Percentiles rank a stretch among this genome's conserved stretches.
Conservation (phyloP, 768 basidiomycete species). For the Paxillus involutus region DNA sequence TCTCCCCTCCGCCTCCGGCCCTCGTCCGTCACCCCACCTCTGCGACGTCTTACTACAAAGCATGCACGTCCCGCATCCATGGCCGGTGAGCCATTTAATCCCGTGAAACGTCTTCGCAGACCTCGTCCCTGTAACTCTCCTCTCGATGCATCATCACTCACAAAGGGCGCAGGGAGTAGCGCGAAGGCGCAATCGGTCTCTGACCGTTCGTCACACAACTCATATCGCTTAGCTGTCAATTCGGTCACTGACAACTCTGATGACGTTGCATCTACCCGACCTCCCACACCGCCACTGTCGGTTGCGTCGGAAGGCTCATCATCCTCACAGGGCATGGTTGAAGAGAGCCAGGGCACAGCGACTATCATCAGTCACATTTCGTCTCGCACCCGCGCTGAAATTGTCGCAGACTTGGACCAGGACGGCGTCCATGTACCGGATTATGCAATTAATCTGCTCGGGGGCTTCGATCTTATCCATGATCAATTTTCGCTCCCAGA, state of each 20-base stretch:
- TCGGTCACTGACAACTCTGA: constrained; percentile 21
- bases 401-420: constrained; percentile 34
- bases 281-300: constrained; percentile 30
- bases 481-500: constrained; percentile 33
- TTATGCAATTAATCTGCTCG: constrained; percentile 45
- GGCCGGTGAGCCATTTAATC: constrained; percentile 27
- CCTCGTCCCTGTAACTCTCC: constrained; percentile 16
- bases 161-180: constrained; percentile 18
- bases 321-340: constrained; percentile 19
- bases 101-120: constrained; percentile 29
- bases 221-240: constrained; percentile 22
- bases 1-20: constrained; percentile 35
- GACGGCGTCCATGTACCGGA: constrained; percentile 40
- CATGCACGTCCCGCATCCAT: constrained; percentile 26
- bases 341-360: constrained; percentile 30
- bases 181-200: constrained; percentile 16
- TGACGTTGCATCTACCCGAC: constrained; percentile 22
- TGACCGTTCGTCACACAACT: constrained; percentile 15
- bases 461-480: constrained; percentile 39
- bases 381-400: constrained; percentile 36
- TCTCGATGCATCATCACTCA: constrained; percentile 13
- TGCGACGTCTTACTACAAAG: constrained; percentile 25
- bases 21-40: constrained; percentile 24
- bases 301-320: constrained; percentile 25
- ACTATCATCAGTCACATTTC: constrained; percentile 36